phyloP scores from a whole-genome alignment of 164 flowering plant genomes.

The Platanus orientalis region DNA sequence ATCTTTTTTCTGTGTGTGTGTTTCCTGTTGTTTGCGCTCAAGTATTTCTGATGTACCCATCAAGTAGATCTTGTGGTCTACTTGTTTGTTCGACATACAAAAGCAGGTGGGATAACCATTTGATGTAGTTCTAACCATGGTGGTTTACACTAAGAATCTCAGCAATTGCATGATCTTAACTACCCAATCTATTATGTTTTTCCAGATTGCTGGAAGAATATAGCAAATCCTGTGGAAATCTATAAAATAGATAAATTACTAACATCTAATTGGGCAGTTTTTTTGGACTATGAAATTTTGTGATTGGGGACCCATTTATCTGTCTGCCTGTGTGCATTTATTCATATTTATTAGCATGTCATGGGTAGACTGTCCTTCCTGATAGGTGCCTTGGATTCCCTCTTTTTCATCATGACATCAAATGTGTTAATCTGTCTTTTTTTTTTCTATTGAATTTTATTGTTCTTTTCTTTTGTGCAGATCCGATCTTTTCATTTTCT shows the following conservation, averaged over 20 bases:
- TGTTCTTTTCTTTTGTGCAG: conserved; percentile 36
- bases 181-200: too few species aligned
- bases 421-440: too few species aligned
- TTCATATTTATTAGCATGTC: not conserved
- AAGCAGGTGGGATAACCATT: not conserved
- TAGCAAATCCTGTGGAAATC: not conserved
- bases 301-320: not conserved
- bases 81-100: not conserved
- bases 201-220: too few species aligned
- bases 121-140: not conserved
- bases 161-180: not conserved
- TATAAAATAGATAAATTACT: not conserved
- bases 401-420: not conserved
- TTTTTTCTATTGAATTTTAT: not conserved
- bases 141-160: not conserved
- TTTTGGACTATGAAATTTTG: not conserved
- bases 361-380: not conserved
- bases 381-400: too few species aligned
- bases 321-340: not conserved
- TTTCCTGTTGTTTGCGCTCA: not conserved
- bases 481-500: conserved; percentile 96
- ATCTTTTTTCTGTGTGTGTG: too few species aligned
- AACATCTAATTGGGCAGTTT: not conserved
- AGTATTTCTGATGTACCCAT: not conserved
- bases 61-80: not conserved